Percentiles rank a stretch among this genome's conserved stretches.
These are phyloP conservation scores for Ophiostoma tasmaniense DNA, from an alignment of 2,329 filamentous ascomycete genomes.

Conservation along the genomic window DNA sequence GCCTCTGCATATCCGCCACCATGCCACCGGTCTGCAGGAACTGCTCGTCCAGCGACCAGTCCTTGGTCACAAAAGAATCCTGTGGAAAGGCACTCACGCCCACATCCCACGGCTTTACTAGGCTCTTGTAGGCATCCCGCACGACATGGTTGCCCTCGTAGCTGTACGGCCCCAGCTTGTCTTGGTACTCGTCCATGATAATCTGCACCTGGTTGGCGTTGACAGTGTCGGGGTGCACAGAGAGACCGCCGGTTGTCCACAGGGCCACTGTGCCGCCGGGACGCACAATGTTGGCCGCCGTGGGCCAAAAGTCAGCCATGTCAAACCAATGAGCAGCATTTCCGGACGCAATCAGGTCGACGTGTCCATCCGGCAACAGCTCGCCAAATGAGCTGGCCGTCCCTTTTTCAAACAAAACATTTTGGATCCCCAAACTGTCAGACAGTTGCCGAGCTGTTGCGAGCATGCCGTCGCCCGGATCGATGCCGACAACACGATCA, in stretches of 20 bases:
- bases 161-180: slow-evolving; percentile 32
- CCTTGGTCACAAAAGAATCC: slow-evolving; percentile 31
- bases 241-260: slow-evolving; percentile 34
- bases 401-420: slow-evolving; percentile 34
- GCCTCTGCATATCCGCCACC: slow-evolving; percentile 24
- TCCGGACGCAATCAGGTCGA: slow-evolving; percentile 44
- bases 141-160: slow-evolving; percentile 36
- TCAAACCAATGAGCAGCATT: slow-evolving; percentile 52
- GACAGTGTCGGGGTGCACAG: slow-evolving; percentile 28
- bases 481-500: slow-evolving; percentile 38
- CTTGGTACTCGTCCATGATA: slow-evolving; percentile 30
- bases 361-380: slow-evolving; percentile 25
- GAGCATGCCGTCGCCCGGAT: slow-evolving; percentile 48
- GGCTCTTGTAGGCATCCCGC: slow-evolving; percentile 32
- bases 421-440: slow-evolving; percentile 22
- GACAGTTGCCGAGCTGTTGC: slow-evolving; percentile 32
- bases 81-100: slow-evolving; percentile 33
- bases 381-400: slow-evolving; percentile 35
- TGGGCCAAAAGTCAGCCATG: slow-evolving; percentile 40
- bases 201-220: slow-evolving; percentile 35
- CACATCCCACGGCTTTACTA: slow-evolving; percentile 43
- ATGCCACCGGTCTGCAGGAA: not conserved
- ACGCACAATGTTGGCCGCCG: slow-evolving; percentile 38
- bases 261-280: slow-evolving; percentile 48
- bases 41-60: slow-evolving; percentile 33